A percentile compares a stretch with the other conserved stretches of the same genome.
Evolutionary conservation across 257 asterid genomes (phyloP).

Genomic region (Striga asiatica): DNA sequence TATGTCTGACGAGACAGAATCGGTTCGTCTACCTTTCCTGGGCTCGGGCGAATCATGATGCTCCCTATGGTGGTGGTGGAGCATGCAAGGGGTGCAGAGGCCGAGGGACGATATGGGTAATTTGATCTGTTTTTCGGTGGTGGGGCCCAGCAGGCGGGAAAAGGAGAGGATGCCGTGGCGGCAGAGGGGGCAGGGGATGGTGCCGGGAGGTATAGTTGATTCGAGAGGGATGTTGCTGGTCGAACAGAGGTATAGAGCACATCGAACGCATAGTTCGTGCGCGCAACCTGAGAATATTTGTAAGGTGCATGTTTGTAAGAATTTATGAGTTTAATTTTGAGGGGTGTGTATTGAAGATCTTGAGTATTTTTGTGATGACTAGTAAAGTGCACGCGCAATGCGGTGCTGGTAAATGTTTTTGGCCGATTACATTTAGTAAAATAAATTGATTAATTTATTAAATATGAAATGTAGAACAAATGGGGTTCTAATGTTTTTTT

Average conservation of each 20-base stretch:
- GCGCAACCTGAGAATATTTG: conserved; percentile 76
- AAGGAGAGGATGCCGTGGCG: conserved; percentile 63
- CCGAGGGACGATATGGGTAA: conserved; percentile 57
- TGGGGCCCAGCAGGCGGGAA: conserved; percentile 50
- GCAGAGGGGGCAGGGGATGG: conserved; percentile 85
- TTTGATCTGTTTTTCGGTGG: conserved; percentile 56
- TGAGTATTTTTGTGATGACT: background rate
- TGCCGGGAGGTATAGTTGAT: conserved; percentile 57
- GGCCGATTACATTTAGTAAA: too few relatives aligned
- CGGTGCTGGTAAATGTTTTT: too few relatives aligned
- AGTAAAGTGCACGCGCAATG: too few relatives aligned
- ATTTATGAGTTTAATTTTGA: background rate
- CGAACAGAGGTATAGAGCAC: conserved; percentile 93
- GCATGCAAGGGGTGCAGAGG: conserved; percentile 85
- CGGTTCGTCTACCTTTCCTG: conserved; percentile 48
- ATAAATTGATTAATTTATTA: too few relatives aligned
- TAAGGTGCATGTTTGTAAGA: too few relatives aligned
- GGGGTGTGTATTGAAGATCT: too few relatives aligned
- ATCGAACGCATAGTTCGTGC: conserved; percentile 81
- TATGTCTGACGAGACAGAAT: conserved; percentile 67
- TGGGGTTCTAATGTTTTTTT: too few relatives aligned
- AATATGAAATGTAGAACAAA: too few relatives aligned
- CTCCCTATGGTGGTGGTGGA: conserved; percentile 75
- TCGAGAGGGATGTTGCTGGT: conserved; percentile 69
- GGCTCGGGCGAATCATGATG: conserved; percentile 54